Conservation (phyloP, 768 basidiomycete species). For the Tylopilus vinaceipallidus region DNA sequence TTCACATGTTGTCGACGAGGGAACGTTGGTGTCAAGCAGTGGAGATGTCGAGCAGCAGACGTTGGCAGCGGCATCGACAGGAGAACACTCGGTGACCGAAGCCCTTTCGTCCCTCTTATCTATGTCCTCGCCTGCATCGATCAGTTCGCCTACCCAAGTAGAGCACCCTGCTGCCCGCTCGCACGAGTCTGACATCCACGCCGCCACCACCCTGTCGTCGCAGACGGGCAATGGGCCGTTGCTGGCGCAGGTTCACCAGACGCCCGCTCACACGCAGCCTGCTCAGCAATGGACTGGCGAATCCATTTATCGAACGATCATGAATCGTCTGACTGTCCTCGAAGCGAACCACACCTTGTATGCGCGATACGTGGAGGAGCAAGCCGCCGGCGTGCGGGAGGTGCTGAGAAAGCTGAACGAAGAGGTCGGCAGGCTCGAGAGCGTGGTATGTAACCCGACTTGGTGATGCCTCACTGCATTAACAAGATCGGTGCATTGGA, state of each 20-base stretch:
- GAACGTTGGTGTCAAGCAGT: background rate
- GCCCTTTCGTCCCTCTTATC: conserved; percentile 21
- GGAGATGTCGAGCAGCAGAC: conserved; percentile 1
- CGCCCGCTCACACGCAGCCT: conserved; percentile 1
- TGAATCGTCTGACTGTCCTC: conserved; percentile 83
- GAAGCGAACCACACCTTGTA: conserved; percentile 88
- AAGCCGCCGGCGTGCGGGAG: conserved; percentile 71
- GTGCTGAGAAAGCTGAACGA: conserved; percentile 72
- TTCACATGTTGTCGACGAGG: background rate
- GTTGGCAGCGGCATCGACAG: background rate
- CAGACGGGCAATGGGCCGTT: conserved; percentile 4
- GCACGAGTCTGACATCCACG: conserved; percentile 5
- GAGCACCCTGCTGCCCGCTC: conserved; percentile 5
- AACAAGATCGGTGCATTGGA: background rate
- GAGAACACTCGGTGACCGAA: conserved; percentile 17
- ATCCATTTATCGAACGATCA: conserved; percentile 94
- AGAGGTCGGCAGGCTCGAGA: conserved; percentile 76
- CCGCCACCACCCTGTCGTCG: background rate
- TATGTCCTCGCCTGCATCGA: conserved; percentile 4
- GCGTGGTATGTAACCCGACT: conserved; percentile 52
- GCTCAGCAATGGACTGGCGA: conserved; percentile 52
- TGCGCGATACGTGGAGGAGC: conserved; percentile 85
- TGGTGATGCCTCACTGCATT: background rate
- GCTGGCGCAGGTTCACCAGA: conserved; percentile 2
- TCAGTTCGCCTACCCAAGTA: background rate